Base-by-base conservation (phyloP, 768 basidiomycete genomes). In the Suillus decipiens region DNA sequence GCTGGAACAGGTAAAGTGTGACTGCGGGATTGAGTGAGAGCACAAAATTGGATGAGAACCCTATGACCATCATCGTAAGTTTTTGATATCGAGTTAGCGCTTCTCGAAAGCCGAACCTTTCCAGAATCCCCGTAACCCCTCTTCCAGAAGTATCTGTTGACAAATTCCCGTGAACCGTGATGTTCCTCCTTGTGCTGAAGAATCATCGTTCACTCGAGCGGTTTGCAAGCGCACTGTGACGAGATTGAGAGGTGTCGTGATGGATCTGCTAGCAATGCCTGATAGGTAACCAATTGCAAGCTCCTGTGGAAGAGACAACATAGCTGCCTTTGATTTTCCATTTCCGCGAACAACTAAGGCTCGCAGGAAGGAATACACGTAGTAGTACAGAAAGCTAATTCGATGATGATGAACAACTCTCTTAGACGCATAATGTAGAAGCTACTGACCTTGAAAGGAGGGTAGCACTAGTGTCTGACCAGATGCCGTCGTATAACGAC, bases 371-470 rank as follows among this genome's bases (percentile, higher is more conserved):
- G 86, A 79, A 68, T 86, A 87, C 64, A 82, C 78, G 63, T 85
- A 85, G 65, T 85, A 87, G 67, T 86, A 88, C 60, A 86, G 75
- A 67, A 88, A 87, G 68, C 85, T 86, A 61, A 4, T n/a, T 17
- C 24, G 12, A 33, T 12, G 9, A 17, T 41, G 19, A 53, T 17
- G 34, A 37, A 63, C 7, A 2, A 19, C 19, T n/a, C 33, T 24
- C 11, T 37, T 14, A 19, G 43, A 37, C 34, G 33, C 19, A 15
- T n/a, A n/a, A 22, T 19, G n/a, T 8, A 19, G 9, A 17, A 66
- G 79, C 14, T 31, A n/a, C 36, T 59, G 61, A 85, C 85, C 82
- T 86, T 14, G 84, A 85, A 1, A 87, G 63, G 2, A 84, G 59
- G 0, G 84, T 87, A 15, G 84, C 82, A 42, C 80, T 79, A 1